phyloP scores from a whole-genome alignment of 2,329 filamentous ascomycete genomes.

The Aureobasidium sp. region DNA sequence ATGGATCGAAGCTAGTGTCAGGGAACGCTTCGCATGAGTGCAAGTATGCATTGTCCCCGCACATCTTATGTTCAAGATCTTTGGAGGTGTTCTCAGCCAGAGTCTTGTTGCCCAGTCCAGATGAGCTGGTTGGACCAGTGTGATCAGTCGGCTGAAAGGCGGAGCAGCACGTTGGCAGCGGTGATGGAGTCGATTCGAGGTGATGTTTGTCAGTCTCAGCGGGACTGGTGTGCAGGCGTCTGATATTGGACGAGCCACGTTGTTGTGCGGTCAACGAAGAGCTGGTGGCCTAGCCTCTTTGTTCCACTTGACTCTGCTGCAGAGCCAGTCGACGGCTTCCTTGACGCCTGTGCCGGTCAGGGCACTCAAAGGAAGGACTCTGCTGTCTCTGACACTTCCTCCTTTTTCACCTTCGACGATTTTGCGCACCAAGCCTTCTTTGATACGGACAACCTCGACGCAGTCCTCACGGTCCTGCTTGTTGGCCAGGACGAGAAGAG shows the following conservation, averaged over 20 bases:
- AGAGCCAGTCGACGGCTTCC: conserved; percentile 96
- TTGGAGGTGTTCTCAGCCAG: background rate
- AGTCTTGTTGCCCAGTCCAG: background rate
- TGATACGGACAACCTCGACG: conserved; percentile 93
- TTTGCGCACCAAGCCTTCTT: conserved; percentile 90
- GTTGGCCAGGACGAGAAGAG: conserved; percentile 86
- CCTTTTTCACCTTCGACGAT: conserved; percentile 95
- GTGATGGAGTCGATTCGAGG: background rate
- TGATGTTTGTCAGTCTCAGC: background rate
- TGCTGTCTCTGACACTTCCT: conserved; percentile 75
- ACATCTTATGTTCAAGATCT: background rate
- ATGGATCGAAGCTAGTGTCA: background rate
- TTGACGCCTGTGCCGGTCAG: conserved; percentile 74
- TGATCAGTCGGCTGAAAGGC: background rate
- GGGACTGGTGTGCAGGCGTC: background rate
- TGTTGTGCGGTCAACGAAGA: conserved; percentile 60
- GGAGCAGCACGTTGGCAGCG: background rate
- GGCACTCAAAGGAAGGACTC: conserved; percentile 88
- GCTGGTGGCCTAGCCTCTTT: conserved; percentile 86
- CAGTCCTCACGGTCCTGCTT: conserved; percentile 98
- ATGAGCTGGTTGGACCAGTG: background rate
- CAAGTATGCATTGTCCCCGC: background rate
- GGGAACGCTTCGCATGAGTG: background rate
- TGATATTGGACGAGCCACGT: background rate
- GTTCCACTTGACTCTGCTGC: conserved; percentile 90